A percentile compares a stretch with the other conserved stretches of the same genome.
These are phyloP conservation scores for Schizophyllum amplum DNA, from an alignment of 1,284 basidiomycete species.

Conservation along the genomic window DNA sequence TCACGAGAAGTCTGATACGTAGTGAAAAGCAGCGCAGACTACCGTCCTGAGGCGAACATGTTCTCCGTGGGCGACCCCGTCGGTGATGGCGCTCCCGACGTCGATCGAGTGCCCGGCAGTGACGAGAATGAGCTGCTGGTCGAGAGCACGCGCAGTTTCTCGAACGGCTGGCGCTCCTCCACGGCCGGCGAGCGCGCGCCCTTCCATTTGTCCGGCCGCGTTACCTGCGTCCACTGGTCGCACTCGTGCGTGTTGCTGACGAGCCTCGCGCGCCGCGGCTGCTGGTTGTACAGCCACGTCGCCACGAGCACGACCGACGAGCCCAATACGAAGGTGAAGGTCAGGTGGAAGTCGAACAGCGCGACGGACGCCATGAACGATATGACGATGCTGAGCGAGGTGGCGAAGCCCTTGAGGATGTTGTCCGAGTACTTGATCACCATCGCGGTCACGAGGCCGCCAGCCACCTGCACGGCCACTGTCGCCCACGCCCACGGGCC, in stretches of 20 bases:
- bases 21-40: background rate
- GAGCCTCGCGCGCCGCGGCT: constrained; percentile 21
- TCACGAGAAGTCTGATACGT: background rate
- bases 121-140: background rate
- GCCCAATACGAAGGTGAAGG: constrained; percentile 78
- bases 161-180: background rate
- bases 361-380: constrained; percentile 87
- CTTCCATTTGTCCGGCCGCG: constrained; percentile 26
- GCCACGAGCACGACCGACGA: constrained; percentile 77
- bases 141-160: background rate
- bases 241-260: constrained; percentile 5
- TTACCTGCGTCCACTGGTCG: constrained; percentile 10
- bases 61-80: background rate
- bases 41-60: background rate
- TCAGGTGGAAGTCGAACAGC: constrained; percentile 84
- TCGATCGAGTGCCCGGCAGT: background rate
- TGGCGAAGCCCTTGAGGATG: constrained; percentile 92
- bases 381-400: constrained; percentile 86
- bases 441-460: constrained; percentile 84
- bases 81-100: background rate
- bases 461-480: constrained; percentile 81
- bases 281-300: constrained; percentile 88
- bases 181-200: constrained; percentile 4
- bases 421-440: constrained; percentile 86
- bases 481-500: constrained; percentile 90